Base-by-base conservation (phyloP, 1,139 yeast genomes). In the Diutina siamensis region DNA sequence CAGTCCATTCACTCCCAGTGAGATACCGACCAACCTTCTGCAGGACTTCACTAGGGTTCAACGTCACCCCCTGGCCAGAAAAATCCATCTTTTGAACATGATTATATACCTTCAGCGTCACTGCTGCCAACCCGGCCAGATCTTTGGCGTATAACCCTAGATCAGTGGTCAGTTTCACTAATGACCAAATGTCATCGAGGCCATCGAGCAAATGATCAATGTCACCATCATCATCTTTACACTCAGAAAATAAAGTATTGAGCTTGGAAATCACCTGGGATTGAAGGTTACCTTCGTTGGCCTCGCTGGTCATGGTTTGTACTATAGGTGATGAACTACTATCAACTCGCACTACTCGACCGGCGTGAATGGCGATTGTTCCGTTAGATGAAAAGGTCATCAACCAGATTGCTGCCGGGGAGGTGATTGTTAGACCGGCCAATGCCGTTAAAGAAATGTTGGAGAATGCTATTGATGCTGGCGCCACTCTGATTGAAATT, bases 371-470 rank as follows among this genome's bases (percentile, higher is more conserved):
- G 28, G 10, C 28, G 28, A 25, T 25, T 10, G 10, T 25, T 25
- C 28, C 28, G 5, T 71, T 87, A 12, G 88, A 81, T 35, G 65
- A 65, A 25, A 57, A 74, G 3, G 97, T 89, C 32, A 85, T 94
- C 46, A 89, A 87, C 60, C 75, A 83, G 49, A 92, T 94, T 27
- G 98, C 99, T 0, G 98, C 99, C 1, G 98, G 98, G 0, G 98
- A 94, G 64, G 87, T 94, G 63, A 86, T 94, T 49, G 75, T 89
- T 33, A 94, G 89, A 7, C 98, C 98, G 0, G 85, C 94, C 2
- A 92, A 92, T 54, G 80, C 82, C 0, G 59, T 76, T 31, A 76
- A 76, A 53, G 82, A 76, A 54, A 57, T 76, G 57, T 57, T 76
- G 42, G 82, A 76, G 52, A 76, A 76, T 55, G 64, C 78, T 5